Conservation (phyloP, 257 asterid genomes). For the Penstemon newberryi region DNA sequence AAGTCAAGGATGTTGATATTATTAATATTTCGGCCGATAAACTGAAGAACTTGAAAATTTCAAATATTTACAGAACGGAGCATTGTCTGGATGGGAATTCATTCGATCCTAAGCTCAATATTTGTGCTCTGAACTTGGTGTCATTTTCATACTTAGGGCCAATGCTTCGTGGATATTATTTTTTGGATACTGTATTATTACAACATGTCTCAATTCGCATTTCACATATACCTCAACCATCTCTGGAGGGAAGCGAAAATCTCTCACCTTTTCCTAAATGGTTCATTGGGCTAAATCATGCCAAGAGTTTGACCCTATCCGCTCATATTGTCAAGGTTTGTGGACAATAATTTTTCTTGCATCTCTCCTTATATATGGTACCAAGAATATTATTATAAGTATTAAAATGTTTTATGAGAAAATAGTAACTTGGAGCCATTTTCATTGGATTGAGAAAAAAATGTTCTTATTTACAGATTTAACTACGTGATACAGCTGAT, state of each 20-base stretch:
- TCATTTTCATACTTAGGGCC: no score
- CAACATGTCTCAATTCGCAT: conserved; percentile 24
- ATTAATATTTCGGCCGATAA: conserved; percentile 22
- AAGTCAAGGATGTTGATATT: no score
- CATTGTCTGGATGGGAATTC: no score
- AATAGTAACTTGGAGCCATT: no score
- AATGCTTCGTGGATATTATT: no score
- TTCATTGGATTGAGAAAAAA: no score
- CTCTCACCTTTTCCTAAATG: conserved; percentile 19
- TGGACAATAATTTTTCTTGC: conserved; percentile 10
- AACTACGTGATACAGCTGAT: no score
- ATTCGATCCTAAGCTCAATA: no score
- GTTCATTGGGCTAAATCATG: conserved; percentile 31
- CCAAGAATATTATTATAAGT: no score
- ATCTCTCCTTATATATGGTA: conserved; percentile 1
- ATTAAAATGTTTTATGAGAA: no score
- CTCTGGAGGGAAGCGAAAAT: conserved; percentile 6
- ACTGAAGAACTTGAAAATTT: not conserved
- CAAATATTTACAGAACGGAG: conserved; percentile 5
- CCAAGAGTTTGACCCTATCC: conserved; percentile 29
- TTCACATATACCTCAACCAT: conserved; percentile 10
- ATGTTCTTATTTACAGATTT: no score
- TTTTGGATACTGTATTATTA: conserved; percentile 9
- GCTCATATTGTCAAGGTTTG: conserved; percentile 35
- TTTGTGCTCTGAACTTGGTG: no score